Evolutionary conservation across 2,329 filamentous ascomycete genomes (phyloP).

Genomic region (Alternaria triticina): DNA sequence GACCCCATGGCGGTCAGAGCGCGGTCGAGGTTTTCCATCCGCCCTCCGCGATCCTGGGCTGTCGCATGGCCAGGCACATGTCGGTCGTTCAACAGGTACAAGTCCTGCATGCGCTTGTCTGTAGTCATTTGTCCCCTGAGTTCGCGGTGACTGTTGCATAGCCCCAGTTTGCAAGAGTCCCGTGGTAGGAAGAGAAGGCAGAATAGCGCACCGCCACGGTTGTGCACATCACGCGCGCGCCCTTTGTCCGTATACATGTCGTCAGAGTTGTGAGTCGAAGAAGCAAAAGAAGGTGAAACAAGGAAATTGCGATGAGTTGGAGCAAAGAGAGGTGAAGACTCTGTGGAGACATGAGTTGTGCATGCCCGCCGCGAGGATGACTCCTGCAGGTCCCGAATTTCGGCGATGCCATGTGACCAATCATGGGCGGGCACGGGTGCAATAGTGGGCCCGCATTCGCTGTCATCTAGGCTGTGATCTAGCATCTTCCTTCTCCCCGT

Average conservation of each 20-base stretch:
- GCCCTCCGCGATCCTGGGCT: constrained; percentile 10
- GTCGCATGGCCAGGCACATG: constrained; percentile 9
- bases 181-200: not conserved
- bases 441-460: constrained; percentile 22
- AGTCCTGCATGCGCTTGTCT: constrained; percentile 4
- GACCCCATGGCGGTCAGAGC: constrained; percentile 17
- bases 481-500: constrained; percentile 22
- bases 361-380: constrained; percentile 25
- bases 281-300: constrained; percentile 10
- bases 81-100: not conserved
- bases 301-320: constrained; percentile 3
- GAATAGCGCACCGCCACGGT: not conserved
- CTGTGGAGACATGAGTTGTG: constrained; percentile 24
- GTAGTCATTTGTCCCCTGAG: constrained; percentile 5
- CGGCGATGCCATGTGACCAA: constrained; percentile 41
- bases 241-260: constrained; percentile 1
- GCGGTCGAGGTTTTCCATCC: constrained; percentile 14
- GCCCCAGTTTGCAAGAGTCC: not conserved
- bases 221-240: constrained; percentile 7
- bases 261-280: constrained; percentile 15
- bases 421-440: constrained; percentile 32
- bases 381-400: constrained; percentile 32
- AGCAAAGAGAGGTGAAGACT: constrained; percentile 22
- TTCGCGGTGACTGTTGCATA: constrained; percentile 1
- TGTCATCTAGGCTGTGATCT: constrained; percentile 23